Percentiles rank a stretch among this genome's conserved stretches.
phyloP scores from a whole-genome alignment of 164 flowering plant species.

The Platanus orientalis region DNA sequence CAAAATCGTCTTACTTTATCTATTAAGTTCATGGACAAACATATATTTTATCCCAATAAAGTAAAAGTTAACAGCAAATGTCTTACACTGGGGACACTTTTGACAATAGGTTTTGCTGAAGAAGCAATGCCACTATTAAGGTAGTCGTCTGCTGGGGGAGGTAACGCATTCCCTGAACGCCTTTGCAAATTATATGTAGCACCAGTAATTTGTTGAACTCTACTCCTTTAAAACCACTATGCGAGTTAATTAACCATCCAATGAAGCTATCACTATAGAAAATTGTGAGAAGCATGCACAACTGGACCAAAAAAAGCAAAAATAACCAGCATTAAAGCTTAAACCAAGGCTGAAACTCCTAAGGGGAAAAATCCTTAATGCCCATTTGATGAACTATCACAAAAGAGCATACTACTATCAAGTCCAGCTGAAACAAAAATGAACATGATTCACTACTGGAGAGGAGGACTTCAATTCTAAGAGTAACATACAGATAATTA shows the following conservation, averaged over 20 bases:
- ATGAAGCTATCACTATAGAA: neutral
- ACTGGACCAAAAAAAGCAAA: no score
- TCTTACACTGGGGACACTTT: slow-evolving; percentile 36
- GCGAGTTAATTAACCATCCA: neutral
- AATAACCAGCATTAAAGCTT: no score
- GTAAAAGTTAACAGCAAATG: neutral
- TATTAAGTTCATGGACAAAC: neutral
- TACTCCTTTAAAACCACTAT: slow-evolving; percentile 34
- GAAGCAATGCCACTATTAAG: slow-evolving; percentile 13
- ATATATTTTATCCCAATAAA: neutral
- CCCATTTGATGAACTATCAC: no score
- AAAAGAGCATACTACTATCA: no score
- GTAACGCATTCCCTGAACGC: slow-evolving; percentile 48
- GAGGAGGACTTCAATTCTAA: no score
- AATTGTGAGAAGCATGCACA: no score
- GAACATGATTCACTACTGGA: no score
- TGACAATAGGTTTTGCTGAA: slow-evolving; percentile 22
- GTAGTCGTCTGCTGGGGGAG: slow-evolving; percentile 46
- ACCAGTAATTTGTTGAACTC: slow-evolving; percentile 50
- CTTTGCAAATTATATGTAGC: slow-evolving; percentile 33
- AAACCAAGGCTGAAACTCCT: no score
- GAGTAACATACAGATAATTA: no score
- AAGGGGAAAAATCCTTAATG: no score
- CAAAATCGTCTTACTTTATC: neutral
- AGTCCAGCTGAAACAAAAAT: no score